Conservation (phyloP, 2,329 filamentous ascomycete species). For the Bertia moriformis region DNA sequence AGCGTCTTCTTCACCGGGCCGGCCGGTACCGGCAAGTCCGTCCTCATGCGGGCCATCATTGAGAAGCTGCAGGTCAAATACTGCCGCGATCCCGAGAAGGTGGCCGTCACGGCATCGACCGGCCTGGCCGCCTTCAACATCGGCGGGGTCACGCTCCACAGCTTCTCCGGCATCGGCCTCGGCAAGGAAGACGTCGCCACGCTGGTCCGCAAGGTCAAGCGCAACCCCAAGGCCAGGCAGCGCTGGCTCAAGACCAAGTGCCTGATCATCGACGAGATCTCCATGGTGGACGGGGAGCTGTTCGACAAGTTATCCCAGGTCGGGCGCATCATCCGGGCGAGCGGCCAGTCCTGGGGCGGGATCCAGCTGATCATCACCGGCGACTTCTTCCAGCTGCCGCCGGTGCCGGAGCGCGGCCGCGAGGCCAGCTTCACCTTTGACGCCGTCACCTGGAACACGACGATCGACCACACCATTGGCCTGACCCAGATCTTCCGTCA, state of each 20-base stretch:
- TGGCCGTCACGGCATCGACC: constrained; percentile 90
- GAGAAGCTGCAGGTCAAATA: constrained; percentile 64
- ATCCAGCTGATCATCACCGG: constrained; percentile 93
- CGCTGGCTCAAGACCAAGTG: constrained; percentile 81
- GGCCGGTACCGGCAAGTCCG: constrained; percentile 91
- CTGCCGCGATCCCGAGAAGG: constrained; percentile 60
- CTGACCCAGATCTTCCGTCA: constrained; percentile 94
- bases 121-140: constrained; percentile 94
- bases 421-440: constrained; percentile 84
- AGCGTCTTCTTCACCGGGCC: constrained; percentile 98
- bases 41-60: constrained; percentile 87
- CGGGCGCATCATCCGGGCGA: constrained; percentile 73
- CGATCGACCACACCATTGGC: constrained; percentile 88
- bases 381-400: constrained; percentile 93
- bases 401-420: constrained; percentile 64
- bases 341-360: constrained; percentile 82
- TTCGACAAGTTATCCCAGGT: constrained; percentile 93
- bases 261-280: constrained; percentile 85
- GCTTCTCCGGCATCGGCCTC: constrained; percentile 72
- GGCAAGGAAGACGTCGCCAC: constrained; percentile 75
- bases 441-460: constrained; percentile 78
- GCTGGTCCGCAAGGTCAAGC: constrained; percentile 78
- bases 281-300: constrained; percentile 93
- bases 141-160: constrained; percentile 87
- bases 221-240: constrained; percentile 73